A percentile compares a stretch with the other conserved stretches of the same genome.
Conservation (phyloP, 306 rosid species). For the Sindora glabra region DNA sequence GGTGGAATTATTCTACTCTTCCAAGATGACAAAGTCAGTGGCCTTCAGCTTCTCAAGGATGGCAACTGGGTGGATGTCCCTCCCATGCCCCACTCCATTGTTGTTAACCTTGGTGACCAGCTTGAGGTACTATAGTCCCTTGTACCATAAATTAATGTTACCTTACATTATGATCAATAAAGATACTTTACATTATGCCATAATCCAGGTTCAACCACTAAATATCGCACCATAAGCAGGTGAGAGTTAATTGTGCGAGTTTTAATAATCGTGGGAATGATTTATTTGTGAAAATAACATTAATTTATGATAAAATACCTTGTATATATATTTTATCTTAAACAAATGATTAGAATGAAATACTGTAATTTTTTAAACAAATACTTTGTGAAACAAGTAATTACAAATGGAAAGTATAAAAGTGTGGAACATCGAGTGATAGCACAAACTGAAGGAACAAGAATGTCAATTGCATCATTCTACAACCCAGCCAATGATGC, state of each 20-base stretch:
- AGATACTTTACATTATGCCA: too few species aligned
- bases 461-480: constrained; percentile 94
- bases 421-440: constrained; percentile 86
- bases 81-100: constrained; percentile 83
- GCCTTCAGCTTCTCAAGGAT: constrained; percentile 77
- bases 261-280: too few species aligned
- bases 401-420: constrained; percentile 85
- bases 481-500: constrained; percentile 84
- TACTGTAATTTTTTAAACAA: background rate
- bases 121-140: too few species aligned
- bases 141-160: too few species aligned
- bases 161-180: too few species aligned
- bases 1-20: constrained; percentile 84
- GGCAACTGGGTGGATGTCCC: constrained; percentile 84
- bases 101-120: constrained; percentile 82
- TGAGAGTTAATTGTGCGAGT: too few species aligned
- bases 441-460: constrained; percentile 62
- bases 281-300: too few species aligned
- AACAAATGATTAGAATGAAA: constrained; percentile 8
- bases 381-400: constrained; percentile 33
- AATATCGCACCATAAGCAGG: too few species aligned
- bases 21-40: constrained; percentile 89
- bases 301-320: too few species aligned
- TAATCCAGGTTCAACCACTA: too few species aligned
- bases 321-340: background rate